Percentiles rank a stretch among this genome's conserved stretches.
Conservation (phyloP, 768 basidiomycete species). For the Zangia roseola region DNA sequence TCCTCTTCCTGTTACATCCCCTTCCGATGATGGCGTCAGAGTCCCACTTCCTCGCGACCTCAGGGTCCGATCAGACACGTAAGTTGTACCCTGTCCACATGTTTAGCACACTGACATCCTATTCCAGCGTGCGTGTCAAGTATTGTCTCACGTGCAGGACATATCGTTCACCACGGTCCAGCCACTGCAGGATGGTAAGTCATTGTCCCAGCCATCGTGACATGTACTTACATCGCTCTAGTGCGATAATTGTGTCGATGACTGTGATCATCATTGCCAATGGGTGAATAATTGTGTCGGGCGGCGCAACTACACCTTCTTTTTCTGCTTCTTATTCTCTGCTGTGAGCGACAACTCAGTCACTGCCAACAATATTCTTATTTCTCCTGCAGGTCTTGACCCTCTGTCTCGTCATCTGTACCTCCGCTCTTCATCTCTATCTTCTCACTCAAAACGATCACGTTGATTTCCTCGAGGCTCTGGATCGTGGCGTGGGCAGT, state of each 20-base stretch:
- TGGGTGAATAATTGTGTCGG: conserved; percentile 97
- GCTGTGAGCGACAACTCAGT: conserved; percentile 50
- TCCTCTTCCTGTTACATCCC: conserved; percentile 62
- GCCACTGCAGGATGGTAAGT: conserved; percentile 90
- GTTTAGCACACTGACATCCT: neutral
- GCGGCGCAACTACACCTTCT: conserved; percentile 91
- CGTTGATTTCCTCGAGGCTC: conserved; percentile 47
- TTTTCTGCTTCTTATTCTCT: conserved; percentile 79
- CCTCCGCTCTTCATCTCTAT: conserved; percentile 79
- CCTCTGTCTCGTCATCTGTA: conserved; percentile 73
- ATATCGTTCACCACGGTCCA: conserved; percentile 91
- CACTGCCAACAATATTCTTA: conserved; percentile 2
- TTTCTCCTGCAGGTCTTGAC: conserved; percentile 59
- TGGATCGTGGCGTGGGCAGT: conserved; percentile 63
- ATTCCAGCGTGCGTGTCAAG: conserved; percentile 77
- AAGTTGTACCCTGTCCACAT: conserved; percentile 31
- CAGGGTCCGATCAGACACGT: conserved; percentile 76
- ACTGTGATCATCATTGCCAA: conserved; percentile 89
- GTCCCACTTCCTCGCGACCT: conserved; percentile 80
- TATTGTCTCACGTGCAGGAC: conserved; percentile 92
- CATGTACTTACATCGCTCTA: conserved; percentile 28
- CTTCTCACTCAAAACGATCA: conserved; percentile 55
- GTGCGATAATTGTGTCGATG: conserved; percentile 98
- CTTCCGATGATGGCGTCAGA: conserved; percentile 59
- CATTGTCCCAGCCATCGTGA: neutral